Base-by-base conservation (phyloP, 1,139 yeast genomes). In the Hyphopichia burtonii region DNA sequence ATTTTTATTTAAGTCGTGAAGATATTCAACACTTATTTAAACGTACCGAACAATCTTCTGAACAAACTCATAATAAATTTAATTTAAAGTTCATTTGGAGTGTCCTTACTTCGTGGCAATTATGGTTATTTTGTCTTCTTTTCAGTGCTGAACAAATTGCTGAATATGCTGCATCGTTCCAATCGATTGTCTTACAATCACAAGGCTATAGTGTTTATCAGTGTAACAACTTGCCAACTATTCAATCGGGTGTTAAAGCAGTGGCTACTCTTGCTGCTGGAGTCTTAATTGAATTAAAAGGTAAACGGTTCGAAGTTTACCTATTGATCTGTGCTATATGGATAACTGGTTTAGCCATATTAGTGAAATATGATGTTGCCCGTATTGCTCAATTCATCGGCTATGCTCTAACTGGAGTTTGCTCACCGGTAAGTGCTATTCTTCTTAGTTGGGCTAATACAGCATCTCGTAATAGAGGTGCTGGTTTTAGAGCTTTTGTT, bases 211-310 rank as follows among this genome's bases (percentile, higher is more conserved):
- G 30, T 22, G 37, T 34, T 10, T 37, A 39, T 12, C 31, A 37
- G 10, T 35, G 40, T 20, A 36, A 44, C 38, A 44, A 32, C 16
- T 27, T 37, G 11, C 42, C 47, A 4, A 40, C 45, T 6, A 39
- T 40, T 23, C 44, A 40, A 15, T 39, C 43, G 1, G 47, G 44
- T 2, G 45, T 44, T 17, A 40, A 37, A 22, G 41, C 44, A 8
- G 17, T 44, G 9, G 22, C 39, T 11, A 18, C 43, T 25, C 11
- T 44, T 8, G 22, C 42, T 14, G 25, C 37, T 7, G 47, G 45
- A 4, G 14, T 42, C 7, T n/a, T 31, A 18, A 25, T 35, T 14
- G 46, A 41, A 27, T 34, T 31, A 15, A 12, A 43, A 16, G 41
- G 42, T n/a, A 28, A 34, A 15, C 27, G 33, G 7, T 35, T 17